A percentile compares a stretch with the other conserved stretches of the same genome.
Conservation (phyloP, 768 basidiomycete species). For the Mrakia blollopis region DNA sequence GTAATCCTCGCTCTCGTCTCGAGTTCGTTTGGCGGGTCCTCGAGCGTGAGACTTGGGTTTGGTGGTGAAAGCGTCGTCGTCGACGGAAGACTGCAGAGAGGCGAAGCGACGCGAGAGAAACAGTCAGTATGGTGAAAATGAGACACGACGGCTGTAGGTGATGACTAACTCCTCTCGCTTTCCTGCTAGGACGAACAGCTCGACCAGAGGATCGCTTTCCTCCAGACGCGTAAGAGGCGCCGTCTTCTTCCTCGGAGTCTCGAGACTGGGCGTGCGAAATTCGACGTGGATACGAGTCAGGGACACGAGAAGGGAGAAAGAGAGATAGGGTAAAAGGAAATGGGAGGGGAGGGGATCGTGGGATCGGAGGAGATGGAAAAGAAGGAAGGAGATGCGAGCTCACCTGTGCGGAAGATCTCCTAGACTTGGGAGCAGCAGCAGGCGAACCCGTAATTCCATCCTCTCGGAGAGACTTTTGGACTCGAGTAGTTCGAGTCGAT, state of each 20-base stretch:
- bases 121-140: neutral
- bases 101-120: neutral
- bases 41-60: neutral
- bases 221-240: neutral
- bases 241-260: neutral
- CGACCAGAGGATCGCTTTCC: neutral
- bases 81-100: neutral
- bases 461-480: neutral
- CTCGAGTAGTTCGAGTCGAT: neutral
- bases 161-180: neutral
- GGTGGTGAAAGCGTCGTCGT: neutral
- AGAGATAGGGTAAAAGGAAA: too few relatives aligned
- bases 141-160: too few relatives aligned
- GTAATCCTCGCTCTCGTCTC: conserved; percentile 13
- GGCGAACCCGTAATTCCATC: neutral
- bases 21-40: neutral
- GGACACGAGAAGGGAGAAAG: neutral
- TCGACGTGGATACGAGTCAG: neutral
- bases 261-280: neutral
- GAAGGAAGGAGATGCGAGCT: neutral
- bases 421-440: neutral
- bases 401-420: neutral
- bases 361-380: neutral
- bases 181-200: neutral
- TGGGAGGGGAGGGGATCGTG: neutral